Conservation (phyloP, 140 eudicot genomes). For the Ambrosia hybrid region DNA sequence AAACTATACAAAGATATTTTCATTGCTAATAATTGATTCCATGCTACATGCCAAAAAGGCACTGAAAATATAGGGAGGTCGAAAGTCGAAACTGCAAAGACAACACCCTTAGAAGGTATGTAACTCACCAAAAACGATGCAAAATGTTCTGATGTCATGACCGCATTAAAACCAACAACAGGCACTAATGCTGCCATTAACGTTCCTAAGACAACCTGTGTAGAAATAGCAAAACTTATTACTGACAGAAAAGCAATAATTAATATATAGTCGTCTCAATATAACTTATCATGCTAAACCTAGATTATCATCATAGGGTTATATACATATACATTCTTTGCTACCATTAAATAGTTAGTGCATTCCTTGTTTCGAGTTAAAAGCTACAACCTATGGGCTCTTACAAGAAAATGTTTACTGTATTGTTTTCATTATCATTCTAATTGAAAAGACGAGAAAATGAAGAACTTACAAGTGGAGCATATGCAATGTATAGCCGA, state of each 20-base stretch:
- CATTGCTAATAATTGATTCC: background rate
- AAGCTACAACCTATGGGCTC: background rate
- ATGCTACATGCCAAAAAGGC: conserved; percentile 10
- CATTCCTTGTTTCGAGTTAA: background rate
- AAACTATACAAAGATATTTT: background rate
- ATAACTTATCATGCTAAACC: background rate
- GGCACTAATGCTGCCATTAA: conserved; percentile 93
- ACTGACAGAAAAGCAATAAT: background rate
- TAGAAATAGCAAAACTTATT: conserved; percentile 2
- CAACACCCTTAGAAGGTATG: conserved; percentile 4
- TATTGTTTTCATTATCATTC: background rate
- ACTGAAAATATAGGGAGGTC: background rate
- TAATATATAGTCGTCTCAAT: background rate
- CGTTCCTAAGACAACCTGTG: conserved; percentile 93
- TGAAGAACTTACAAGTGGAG: conserved; percentile 75
- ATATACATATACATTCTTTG: conserved; percentile 2
- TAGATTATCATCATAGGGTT: background rate
- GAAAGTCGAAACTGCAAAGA: background rate
- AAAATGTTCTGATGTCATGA: conserved; percentile 97
- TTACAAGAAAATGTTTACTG: conserved; percentile 8
- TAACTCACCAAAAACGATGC: conserved; percentile 89
- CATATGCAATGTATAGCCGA: conserved; percentile 89
- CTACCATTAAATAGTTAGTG: background rate
- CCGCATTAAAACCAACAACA: conserved; percentile 97
- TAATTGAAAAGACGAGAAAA: background rate